Evolutionary conservation across 441 rosid genomes (phyloP).

Genomic region (Flueggea neowawraea): DNA sequence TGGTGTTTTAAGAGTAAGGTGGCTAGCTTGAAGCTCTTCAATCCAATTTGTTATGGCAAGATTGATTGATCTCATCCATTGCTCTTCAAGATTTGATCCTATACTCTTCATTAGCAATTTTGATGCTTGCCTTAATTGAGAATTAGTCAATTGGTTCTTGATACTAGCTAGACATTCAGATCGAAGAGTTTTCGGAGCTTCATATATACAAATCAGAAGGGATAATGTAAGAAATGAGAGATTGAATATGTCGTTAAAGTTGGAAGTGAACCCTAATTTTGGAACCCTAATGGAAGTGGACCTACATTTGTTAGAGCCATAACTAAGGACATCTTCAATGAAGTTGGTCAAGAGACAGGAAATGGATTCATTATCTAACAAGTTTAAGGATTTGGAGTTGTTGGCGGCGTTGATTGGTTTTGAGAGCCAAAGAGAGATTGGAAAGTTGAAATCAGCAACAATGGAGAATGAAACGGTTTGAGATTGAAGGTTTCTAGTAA

Average conservation of each 20-base stretch:
- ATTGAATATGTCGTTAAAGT: conserved; percentile 55
- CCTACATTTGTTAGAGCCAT: conserved; percentile 35
- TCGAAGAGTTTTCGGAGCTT: conserved; percentile 69
- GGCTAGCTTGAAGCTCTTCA: conserved; percentile 37
- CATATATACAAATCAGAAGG: conserved; percentile 68
- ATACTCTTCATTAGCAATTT: conserved; percentile 60
- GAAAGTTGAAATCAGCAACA: conserved; percentile 37
- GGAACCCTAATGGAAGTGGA: conserved; percentile 32
- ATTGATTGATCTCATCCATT: conserved; percentile 82
- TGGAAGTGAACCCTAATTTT: conserved; percentile 24
- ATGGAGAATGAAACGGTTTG: conserved; percentile 48
- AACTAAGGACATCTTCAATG: conserved; percentile 54
- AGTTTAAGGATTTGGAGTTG: conserved; percentile 30
- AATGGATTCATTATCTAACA: conserved; percentile 34
- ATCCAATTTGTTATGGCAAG: conserved; percentile 87
- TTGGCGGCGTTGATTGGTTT: conserved; percentile 39
- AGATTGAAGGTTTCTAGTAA: conserved; percentile 32
- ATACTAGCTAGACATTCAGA: conserved; percentile 46
- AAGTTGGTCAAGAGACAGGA: conserved; percentile 44
- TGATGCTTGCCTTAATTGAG: conserved; percentile 43
- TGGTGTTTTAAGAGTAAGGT: conserved; percentile 41
- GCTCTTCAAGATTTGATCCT: conserved; percentile 81
- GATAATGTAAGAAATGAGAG: conserved; percentile 57
- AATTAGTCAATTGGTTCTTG: conserved; percentile 44
- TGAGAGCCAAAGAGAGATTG: conserved; percentile 67